Evolutionary conservation across 1,284 basidiomycete genomes (phyloP).

Genomic region (Cystobasidium pallidum): DNA sequence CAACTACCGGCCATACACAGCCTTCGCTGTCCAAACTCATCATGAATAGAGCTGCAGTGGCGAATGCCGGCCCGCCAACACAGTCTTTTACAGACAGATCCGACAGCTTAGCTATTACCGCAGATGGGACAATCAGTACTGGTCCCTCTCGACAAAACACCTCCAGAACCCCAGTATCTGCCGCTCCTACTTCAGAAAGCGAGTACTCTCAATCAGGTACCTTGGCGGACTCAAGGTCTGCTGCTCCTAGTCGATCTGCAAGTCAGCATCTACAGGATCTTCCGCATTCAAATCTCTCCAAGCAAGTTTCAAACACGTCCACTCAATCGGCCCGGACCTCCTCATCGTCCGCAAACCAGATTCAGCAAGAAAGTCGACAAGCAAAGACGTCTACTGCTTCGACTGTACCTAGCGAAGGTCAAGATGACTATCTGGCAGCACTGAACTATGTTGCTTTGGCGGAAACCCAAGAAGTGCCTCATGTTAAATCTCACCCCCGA

Average conservation of each 20-base stretch:
- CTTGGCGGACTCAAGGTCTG: slow-evolving; percentile 12
- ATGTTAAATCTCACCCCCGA: not conserved
- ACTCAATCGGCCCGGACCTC: not conserved
- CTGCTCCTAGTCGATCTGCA: slow-evolving; percentile 18
- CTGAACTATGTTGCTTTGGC: slow-evolving; percentile 37
- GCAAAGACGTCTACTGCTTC: slow-evolving; percentile 20
- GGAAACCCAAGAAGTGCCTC: slow-evolving; percentile 19
- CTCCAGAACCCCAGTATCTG: slow-evolving; percentile 12
- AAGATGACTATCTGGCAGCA: slow-evolving; percentile 38
- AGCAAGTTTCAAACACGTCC: slow-evolving; percentile 13
- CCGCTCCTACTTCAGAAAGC: slow-evolving; percentile 32
- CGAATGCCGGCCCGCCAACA: not conserved
- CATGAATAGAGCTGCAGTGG: slow-evolving; percentile 19
- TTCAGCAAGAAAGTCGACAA: slow-evolving; percentile 15
- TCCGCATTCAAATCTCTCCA: slow-evolving; percentile 6
- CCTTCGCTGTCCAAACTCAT: slow-evolving; percentile 13
- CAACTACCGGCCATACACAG: not conserved
- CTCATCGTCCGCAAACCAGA: not conserved
- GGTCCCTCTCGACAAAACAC: slow-evolving; percentile 8
- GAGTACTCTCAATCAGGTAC: slow-evolving; percentile 40
- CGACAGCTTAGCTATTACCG: slow-evolving; percentile 8
- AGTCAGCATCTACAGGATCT: slow-evolving; percentile 17
- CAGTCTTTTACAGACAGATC: slow-evolving; percentile 1
- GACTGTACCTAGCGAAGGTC: slow-evolving; percentile 31
- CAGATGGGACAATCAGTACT: not conserved